These are phyloP conservation scores for Symbiodinium natans DNA, from an alignment of 73 alveolate genomes.

Conservation along the genomic window DNA sequence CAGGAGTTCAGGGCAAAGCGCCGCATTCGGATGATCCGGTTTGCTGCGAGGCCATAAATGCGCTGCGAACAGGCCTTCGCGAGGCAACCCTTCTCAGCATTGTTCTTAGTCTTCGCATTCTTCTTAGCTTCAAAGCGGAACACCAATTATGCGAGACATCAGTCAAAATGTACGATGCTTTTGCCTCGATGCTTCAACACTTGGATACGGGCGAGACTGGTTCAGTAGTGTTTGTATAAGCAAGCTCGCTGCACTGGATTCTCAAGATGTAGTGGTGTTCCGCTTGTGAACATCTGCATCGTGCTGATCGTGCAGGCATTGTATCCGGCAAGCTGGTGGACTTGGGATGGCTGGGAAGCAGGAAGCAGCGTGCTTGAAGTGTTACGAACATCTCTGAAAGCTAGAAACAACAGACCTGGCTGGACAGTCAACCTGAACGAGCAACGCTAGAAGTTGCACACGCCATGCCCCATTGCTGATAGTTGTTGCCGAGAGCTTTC, in stretches of 20 bases:
- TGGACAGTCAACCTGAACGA: too few relatives aligned
- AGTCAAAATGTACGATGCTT: neutral
- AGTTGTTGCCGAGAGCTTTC: too few relatives aligned
- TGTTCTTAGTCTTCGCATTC: too few relatives aligned
- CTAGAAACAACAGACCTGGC: too few relatives aligned
- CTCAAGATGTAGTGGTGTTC: too few relatives aligned
- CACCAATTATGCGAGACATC: neutral
- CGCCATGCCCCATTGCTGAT: too few relatives aligned
- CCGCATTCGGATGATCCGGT: neutral
- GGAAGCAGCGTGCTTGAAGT: neutral
- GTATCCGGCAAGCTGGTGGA: constrained; percentile 86
- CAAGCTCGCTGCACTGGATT: too few relatives aligned
- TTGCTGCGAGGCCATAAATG: neutral
- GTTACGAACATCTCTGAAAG: too few relatives aligned
- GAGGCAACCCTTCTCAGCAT: neutral
- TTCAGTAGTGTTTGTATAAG: neutral
- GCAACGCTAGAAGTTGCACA: too few relatives aligned
- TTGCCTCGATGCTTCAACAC: neutral
- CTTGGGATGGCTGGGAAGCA: neutral
- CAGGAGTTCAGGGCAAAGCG: neutral
- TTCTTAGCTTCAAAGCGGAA: neutral
- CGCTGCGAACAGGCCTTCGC: neutral
- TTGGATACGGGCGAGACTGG: neutral
- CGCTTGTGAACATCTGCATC: too few relatives aligned
- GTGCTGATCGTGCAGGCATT: constrained; percentile 26